Percentiles rank a stretch among this genome's conserved stretches.
Evolutionary conservation across 2,329 filamentous ascomycete genomes (phyloP).

Genomic region (Diaporthe sp.): DNA sequence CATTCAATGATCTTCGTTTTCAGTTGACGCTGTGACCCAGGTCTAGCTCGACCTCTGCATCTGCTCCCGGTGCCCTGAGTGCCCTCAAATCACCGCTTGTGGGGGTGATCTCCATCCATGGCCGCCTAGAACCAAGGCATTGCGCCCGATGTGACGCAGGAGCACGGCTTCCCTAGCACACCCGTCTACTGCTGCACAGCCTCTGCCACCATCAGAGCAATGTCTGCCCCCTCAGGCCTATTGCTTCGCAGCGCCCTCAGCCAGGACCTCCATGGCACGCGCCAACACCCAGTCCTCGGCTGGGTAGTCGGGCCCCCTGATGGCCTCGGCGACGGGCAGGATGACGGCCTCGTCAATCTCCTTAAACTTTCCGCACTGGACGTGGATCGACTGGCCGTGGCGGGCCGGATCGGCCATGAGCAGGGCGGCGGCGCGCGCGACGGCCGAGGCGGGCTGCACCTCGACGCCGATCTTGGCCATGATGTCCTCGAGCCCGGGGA

Average conservation of each 20-base stretch:
- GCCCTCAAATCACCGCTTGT: slow-evolving; percentile 3
- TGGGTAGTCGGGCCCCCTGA: slow-evolving; percentile 50
- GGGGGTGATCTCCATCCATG: background rate
- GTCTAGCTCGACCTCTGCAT: no score
- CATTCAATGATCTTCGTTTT: background rate
- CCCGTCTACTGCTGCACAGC: background rate
- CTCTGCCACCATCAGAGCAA: background rate
- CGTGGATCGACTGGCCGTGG: slow-evolving; percentile 67
- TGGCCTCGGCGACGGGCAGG: slow-evolving; percentile 50
- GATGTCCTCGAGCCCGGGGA: slow-evolving; percentile 54
- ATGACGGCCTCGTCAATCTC: slow-evolving; percentile 66
- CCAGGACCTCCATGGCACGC: slow-evolving; percentile 38
- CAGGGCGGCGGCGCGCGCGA: slow-evolving; percentile 62
- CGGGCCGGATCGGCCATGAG: slow-evolving; percentile 63
- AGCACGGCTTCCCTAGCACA: background rate
- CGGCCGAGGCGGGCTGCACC: slow-evolving; percentile 59
- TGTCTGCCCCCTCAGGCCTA: background rate
- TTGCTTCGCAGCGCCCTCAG: slow-evolving; percentile 2
- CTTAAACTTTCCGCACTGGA: slow-evolving; percentile 60
- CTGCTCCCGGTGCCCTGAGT: background rate
- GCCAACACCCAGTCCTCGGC: slow-evolving; percentile 54
- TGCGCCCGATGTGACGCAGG: background rate
- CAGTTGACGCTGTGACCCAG: no score
- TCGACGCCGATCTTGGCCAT: slow-evolving; percentile 56
- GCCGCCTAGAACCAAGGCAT: background rate